Percentiles rank a stretch among this genome's conserved stretches.
Evolutionary conservation across 345 rosid genomes (phyloP).

Genomic region (Turnera subulata): DNA sequence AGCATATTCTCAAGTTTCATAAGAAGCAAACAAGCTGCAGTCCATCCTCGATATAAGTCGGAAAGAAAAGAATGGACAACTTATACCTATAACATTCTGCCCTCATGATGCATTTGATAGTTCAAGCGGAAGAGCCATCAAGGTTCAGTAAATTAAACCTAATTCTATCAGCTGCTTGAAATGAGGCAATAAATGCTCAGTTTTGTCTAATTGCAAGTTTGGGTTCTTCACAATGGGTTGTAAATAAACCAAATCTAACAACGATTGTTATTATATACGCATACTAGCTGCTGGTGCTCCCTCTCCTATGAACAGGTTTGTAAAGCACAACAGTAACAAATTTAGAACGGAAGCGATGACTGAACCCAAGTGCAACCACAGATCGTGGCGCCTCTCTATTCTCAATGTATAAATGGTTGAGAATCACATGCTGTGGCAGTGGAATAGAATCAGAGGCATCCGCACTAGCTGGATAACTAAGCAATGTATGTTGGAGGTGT

Average conservation of each 20-base stretch:
- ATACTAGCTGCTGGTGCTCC: slow-evolving; percentile 45
- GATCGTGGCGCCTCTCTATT: slow-evolving; percentile 80
- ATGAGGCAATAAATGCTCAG: slow-evolving; percentile 18
- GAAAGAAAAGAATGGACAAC: slow-evolving; percentile 8
- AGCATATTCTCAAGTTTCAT: too few relatives aligned
- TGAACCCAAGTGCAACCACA: slow-evolving; percentile 86
- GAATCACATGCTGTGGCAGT: slow-evolving; percentile 56
- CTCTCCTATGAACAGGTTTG: slow-evolving; percentile 51
- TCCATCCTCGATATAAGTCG: neutral
- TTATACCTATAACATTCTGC: slow-evolving; percentile 8
- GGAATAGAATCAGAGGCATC: slow-evolving; percentile 46
- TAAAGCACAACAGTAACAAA: slow-evolving; percentile 90
- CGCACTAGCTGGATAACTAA: slow-evolving; percentile 46
- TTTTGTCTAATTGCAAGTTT: slow-evolving; percentile 14
- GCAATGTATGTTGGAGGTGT: slow-evolving; percentile 66
- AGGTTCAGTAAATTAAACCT: slow-evolving; percentile 12
- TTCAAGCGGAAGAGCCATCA: slow-evolving; percentile 15
- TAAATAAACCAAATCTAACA: slow-evolving; percentile 11
- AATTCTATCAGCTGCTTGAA: slow-evolving; percentile 9
- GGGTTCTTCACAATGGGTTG: slow-evolving; percentile 18
- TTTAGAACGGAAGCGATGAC: slow-evolving; percentile 85
- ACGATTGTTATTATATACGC: slow-evolving; percentile 17
- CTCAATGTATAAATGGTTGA: slow-evolving; percentile 92
- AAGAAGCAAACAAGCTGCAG: neutral
- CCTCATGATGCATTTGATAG: slow-evolving; percentile 9